Evolutionary conservation across 306 rosid genomes (phyloP).

Genomic region (Fragaria ananassa): DNA sequence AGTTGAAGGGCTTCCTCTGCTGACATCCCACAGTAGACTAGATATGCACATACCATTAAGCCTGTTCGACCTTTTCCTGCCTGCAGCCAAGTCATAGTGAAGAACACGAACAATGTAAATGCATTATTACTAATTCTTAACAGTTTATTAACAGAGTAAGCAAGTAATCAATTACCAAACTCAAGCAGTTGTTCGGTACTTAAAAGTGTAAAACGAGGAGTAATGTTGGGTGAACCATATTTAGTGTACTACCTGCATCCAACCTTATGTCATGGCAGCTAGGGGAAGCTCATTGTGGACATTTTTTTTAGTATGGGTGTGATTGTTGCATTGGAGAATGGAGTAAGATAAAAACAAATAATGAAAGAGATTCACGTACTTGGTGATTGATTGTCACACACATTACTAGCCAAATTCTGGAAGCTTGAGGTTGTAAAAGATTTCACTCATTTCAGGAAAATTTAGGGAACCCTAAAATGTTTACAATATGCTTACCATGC

Average conservation of each 20-base stretch:
- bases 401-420: not conserved
- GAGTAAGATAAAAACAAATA: not conserved
- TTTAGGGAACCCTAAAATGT: not conserved
- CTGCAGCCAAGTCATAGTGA: conserved; percentile 44
- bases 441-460: not conserved
- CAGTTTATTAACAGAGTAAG: not conserved
- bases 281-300: not conserved
- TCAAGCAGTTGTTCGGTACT: not conserved
- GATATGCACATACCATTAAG: conserved; percentile 80
- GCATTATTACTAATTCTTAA: not conserved
- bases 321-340: not conserved
- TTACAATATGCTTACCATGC: conserved; percentile 61
- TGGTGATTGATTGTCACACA: not conserved
- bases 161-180: not conserved
- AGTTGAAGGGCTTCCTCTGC: conserved; percentile 81
- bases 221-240: too few relatives aligned
- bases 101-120: not conserved
- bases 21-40: conserved; percentile 77
- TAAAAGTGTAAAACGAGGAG: too few relatives aligned
- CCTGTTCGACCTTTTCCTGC: conserved; percentile 99
- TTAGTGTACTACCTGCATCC: too few relatives aligned
- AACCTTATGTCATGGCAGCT: too few relatives aligned
- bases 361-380: not conserved
- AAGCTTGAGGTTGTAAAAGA: not conserved
- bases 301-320: not conserved